Conservation (phyloP, 2,329 filamentous ascomycete species). For the Allantophomopsis lycopodina region DNA sequence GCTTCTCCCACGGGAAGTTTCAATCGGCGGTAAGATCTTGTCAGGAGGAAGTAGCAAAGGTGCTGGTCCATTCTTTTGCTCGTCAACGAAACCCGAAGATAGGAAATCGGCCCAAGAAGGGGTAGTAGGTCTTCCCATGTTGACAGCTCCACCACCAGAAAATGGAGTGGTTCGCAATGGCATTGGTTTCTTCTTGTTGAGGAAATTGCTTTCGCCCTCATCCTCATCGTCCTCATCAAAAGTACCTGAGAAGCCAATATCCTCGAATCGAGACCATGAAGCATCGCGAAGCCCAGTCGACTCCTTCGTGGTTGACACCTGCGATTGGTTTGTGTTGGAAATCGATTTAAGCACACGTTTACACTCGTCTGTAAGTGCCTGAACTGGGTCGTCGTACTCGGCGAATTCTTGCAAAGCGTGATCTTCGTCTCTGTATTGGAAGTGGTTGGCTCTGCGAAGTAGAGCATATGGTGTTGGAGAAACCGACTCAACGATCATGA, state of each 20-base stretch:
- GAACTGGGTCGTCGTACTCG: conserved; percentile 77
- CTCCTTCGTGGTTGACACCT: conserved; percentile 54
- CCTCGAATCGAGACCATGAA: conserved; percentile 94
- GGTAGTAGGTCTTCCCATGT: conserved; percentile 72
- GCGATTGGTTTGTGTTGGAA: conserved; percentile 76
- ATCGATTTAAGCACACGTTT: conserved; percentile 80
- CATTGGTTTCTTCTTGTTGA: conserved; percentile 23
- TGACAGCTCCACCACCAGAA: conserved; percentile 44
- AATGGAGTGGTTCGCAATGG: conserved; percentile 48
- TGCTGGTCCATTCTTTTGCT: conserved; percentile 44
- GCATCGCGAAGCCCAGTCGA: conserved; percentile 68
- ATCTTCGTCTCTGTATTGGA: conserved; percentile 88
- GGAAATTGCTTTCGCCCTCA: conserved; percentile 30
- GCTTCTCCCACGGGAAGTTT: conserved; percentile 61
- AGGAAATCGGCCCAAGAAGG: conserved; percentile 98
- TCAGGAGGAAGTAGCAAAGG: conserved; percentile 79
- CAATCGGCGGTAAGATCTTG: conserved; percentile 78
- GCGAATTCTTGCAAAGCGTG: conserved; percentile 73
- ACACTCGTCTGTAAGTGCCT: conserved; percentile 86
- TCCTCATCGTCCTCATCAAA: conserved; percentile 60
- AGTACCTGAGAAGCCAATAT: conserved; percentile 74
- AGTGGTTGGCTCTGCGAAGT: conserved; percentile 80
- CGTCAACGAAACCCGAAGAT: conserved; percentile 81
- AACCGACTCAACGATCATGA: conserved; percentile 93
- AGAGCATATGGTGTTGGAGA: conserved; percentile 90